phyloP scores from a whole-genome alignment of 352 stramenopile genomes.

The Pythium scleroteichum region DNA sequence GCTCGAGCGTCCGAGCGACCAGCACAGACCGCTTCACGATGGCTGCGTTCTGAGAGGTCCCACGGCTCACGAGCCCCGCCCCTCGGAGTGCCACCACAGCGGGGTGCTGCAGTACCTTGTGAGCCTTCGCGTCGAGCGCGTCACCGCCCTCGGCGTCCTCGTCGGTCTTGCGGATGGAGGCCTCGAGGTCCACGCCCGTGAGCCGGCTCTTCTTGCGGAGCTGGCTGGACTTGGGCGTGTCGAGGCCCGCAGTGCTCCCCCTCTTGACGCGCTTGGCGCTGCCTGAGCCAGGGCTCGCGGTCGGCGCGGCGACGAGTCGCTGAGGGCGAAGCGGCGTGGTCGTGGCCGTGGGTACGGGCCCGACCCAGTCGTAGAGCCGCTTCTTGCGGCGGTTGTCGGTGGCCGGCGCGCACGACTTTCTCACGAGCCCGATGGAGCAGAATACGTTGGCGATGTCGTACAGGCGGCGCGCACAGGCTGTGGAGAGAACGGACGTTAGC shows the following conservation, averaged over 20 bases:
- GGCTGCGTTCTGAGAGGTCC: background rate
- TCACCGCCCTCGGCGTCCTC: background rate
- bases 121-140: background rate
- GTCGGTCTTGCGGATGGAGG: constrained; percentile 28
- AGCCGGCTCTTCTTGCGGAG: constrained; percentile 26
- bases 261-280: constrained; percentile 28
- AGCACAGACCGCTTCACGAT: constrained; percentile 19
- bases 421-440: constrained; percentile 36
- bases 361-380: constrained; percentile 34
- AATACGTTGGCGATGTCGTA: constrained; percentile 50
- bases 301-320: constrained; percentile 13
- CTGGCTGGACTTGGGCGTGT: constrained; percentile 10
- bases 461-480: constrained; percentile 35
- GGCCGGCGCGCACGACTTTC: constrained; percentile 27
- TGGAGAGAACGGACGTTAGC: background rate
- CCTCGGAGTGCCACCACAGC: constrained; percentile 15
- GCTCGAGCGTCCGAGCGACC: constrained; percentile 15
- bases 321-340: constrained; percentile 27
- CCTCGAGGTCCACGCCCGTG: constrained; percentile 13
- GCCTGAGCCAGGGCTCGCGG: constrained; percentile 22
- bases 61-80: background rate
- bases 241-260: constrained; percentile 5
- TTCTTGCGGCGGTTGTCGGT: constrained; percentile 37
- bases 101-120: constrained; percentile 23
- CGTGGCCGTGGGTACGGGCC: constrained; percentile 27